Conservation (phyloP, 495 filamentous ascomycete species). For the Lindgomyces ingoldianus region DNA sequence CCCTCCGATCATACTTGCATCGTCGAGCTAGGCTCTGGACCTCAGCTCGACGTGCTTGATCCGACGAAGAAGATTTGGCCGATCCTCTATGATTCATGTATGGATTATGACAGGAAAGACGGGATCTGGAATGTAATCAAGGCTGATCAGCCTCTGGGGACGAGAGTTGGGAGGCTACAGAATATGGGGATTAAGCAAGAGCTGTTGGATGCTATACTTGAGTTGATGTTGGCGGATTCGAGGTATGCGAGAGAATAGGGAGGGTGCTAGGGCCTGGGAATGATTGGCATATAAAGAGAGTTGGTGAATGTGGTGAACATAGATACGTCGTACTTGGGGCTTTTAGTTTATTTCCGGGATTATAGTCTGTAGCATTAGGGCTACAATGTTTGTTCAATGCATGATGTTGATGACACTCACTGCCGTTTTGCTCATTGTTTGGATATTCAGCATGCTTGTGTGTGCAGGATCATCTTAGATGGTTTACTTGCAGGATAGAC, state of each 20-base stretch:
- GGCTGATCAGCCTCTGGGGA: slow-evolving; percentile 15
- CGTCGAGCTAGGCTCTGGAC: slow-evolving; percentile 25
- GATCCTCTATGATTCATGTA: slow-evolving; percentile 21
- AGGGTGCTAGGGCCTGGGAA: background rate
- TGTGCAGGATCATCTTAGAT: too few species aligned
- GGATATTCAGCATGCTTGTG: too few species aligned
- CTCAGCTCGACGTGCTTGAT: slow-evolving; percentile 34
- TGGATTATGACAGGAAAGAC: slow-evolving; percentile 29
- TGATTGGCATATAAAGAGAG: background rate
- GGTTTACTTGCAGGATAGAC: too few species aligned
- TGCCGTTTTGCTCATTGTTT: too few species aligned
- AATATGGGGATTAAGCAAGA: slow-evolving; percentile 26
- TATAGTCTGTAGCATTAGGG: too few species aligned
- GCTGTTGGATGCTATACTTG: slow-evolving; percentile 31
- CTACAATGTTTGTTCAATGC: too few species aligned
- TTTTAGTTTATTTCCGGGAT: too few species aligned
- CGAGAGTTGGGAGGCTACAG: slow-evolving; percentile 23
- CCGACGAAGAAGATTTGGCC: slow-evolving; percentile 14
- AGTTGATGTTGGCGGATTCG: slow-evolving; percentile 33
- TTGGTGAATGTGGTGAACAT: background rate
- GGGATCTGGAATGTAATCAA: slow-evolving; percentile 15
- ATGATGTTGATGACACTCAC: too few species aligned
- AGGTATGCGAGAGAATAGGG: slow-evolving; percentile 19
- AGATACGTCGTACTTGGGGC: too few species aligned
- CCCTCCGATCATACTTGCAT: slow-evolving; percentile 19